Percentiles rank a stretch among this genome's conserved stretches.
Conservation (phyloP, 2,329 filamentous ascomycete genomes). For the Periconia digitata region DNA sequence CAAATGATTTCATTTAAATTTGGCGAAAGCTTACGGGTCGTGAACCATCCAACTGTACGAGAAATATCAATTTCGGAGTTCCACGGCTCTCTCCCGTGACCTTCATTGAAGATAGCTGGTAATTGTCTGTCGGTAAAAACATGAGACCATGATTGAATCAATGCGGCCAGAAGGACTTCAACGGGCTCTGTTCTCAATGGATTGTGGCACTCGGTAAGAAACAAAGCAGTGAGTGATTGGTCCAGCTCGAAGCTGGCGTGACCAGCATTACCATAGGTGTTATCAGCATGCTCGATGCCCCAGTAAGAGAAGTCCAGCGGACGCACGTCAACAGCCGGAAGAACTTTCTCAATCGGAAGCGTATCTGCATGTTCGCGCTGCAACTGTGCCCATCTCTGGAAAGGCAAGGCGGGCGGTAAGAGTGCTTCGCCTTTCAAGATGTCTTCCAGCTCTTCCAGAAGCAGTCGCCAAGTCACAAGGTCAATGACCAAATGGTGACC, state of each 20-base stretch:
- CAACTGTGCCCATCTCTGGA: conserved; percentile 43
- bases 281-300: conserved; percentile 40
- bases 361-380: conserved; percentile 39
- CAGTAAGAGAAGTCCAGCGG: conserved; percentile 41
- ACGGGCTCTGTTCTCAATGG: conserved; percentile 56
- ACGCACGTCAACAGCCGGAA: conserved; percentile 34
- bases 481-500: conserved; percentile 46
- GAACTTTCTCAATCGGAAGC: conserved; percentile 22
- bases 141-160: conserved; percentile 59
- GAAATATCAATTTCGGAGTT: conserved; percentile 54
- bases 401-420: conserved; percentile 35
- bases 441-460: conserved; percentile 49
- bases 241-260: conserved; percentile 36
- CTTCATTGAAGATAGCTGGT: conserved; percentile 53
- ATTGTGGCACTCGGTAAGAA: conserved; percentile 37
- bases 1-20: neutral
- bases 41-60: conserved; percentile 64
- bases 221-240: conserved; percentile 23
- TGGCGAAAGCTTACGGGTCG: conserved; percentile 49
- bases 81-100: conserved; percentile 42
- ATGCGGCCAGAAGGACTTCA: conserved; percentile 58
- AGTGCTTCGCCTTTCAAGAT: conserved; percentile 32
- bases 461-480: conserved; percentile 50
- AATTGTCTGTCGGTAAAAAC: conserved; percentile 56
- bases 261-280: conserved; percentile 42